These are phyloP conservation scores for Herpotrichia juniperi DNA, from an alignment of 2,329 filamentous ascomycete species.

Conservation along the genomic window DNA sequence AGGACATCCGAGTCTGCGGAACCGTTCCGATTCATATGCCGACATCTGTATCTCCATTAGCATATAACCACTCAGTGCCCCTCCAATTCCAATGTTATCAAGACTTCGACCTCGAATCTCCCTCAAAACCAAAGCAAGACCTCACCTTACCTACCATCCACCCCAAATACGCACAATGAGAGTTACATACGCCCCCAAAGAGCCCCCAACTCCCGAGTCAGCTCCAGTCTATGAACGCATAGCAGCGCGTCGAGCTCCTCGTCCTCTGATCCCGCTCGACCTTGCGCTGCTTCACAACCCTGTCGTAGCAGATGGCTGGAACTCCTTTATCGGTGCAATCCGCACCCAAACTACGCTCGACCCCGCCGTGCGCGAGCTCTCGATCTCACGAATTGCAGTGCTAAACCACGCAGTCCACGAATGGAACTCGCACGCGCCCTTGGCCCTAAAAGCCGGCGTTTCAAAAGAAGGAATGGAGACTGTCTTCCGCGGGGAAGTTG, in stretches of 20 bases:
- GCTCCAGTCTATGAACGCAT: conserved; percentile 59
- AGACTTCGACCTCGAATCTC: background rate
- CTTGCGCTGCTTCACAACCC: conserved; percentile 62
- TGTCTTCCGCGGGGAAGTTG: conserved; percentile 38
- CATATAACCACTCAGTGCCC: background rate
- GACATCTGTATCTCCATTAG: background rate
- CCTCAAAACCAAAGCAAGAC: conserved; percentile 9
- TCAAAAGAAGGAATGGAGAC: conserved; percentile 64
- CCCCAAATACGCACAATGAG: conserved; percentile 51
- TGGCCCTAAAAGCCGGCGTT: conserved; percentile 64
- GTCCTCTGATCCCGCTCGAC: conserved; percentile 61
- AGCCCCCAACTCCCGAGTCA: conserved; percentile 53
- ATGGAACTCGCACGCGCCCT: conserved; percentile 78
- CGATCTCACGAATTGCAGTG: conserved; percentile 81
- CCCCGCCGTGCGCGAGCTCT: conserved; percentile 69
- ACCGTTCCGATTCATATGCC: background rate
- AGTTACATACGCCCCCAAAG: conserved; percentile 60
- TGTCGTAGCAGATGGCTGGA: conserved; percentile 64
- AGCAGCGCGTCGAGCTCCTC: conserved; percentile 58
- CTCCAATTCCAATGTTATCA: background rate
- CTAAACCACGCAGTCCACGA: conserved; percentile 86
- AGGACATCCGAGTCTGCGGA: background rate
- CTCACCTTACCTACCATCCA: conserved; percentile 12
- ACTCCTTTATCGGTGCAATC: conserved; percentile 64
- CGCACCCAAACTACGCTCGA: conserved; percentile 60